These are phyloP conservation scores for Cetradonia linearis DNA, from an alignment of 495 filamentous ascomycete genomes.

Conservation along the genomic window DNA sequence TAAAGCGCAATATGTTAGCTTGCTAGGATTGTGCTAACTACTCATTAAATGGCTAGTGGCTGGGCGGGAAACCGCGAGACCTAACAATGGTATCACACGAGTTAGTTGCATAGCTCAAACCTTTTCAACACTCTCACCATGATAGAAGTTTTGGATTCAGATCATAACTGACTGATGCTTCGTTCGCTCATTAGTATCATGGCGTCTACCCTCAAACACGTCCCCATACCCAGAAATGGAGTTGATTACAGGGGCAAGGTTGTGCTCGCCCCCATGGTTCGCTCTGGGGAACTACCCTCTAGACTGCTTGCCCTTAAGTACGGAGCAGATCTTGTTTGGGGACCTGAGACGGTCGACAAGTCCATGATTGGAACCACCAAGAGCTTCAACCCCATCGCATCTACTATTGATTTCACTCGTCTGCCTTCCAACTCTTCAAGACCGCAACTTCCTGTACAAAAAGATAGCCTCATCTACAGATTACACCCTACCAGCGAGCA, in stretches of 20 bases:
- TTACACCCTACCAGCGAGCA: conserved; percentile 67
- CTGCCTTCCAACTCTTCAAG: conserved; percentile 50
- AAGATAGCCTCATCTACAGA: conserved; percentile 72
- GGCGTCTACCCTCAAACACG: conserved; percentile 47
- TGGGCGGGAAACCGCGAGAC: no score
- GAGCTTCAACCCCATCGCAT: conserved; percentile 60
- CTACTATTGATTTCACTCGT: conserved; percentile 74
- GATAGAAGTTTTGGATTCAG: neutral
- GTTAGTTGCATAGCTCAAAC: neutral
- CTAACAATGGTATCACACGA: no score
- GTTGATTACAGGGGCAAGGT: conserved; percentile 90
- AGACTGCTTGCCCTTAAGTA: conserved; percentile 82
- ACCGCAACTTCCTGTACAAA: conserved; percentile 35
- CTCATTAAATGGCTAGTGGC: no score
- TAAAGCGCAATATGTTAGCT: no score
- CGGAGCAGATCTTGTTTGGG: conserved; percentile 95
- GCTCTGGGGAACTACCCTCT: conserved; percentile 85
- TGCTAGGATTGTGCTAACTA: no score
- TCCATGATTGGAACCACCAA: conserved; percentile 78
- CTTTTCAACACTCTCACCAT: neutral
- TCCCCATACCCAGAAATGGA: conserved; percentile 76
- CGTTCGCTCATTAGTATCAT: conserved; percentile 41
- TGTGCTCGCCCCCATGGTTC: conserved; percentile 95
- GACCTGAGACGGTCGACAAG: conserved; percentile 86
- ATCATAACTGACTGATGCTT: conserved; percentile 33